phyloP scores from a whole-genome alignment of 176 grass and related monocot genomes.

The Paspalum vaginatum region DNA sequence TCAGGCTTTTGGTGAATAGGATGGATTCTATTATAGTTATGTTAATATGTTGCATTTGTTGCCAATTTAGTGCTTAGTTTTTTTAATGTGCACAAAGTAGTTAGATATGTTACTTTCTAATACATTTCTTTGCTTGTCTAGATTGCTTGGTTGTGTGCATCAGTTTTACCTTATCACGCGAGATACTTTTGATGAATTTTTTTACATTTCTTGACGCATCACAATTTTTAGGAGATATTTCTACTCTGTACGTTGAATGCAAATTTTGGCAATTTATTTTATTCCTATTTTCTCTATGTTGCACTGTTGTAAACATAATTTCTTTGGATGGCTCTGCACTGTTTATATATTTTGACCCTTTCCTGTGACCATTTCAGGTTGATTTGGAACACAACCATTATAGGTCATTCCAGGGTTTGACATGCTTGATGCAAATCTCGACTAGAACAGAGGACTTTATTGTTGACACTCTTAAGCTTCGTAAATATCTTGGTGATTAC shows the following conservation, averaged over 20 bases:
- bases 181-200: slow-evolving; percentile 3
- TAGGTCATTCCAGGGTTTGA: slow-evolving; percentile 90
- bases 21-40: slow-evolving; percentile 20
- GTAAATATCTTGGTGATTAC: slow-evolving; percentile 74
- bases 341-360: slow-evolving; percentile 29
- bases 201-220: slow-evolving; percentile 11
- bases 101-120: not conserved
- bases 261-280: not conserved
- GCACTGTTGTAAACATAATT: not conserved
- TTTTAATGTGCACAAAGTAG: slow-evolving; percentile 15
- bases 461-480: slow-evolving; percentile 91
- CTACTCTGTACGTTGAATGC: not conserved
- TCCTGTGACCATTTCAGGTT: slow-evolving; percentile 54
- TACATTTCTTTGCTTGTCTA: not conserved
- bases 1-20: not conserved
- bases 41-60: not conserved
- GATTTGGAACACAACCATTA: slow-evolving; percentile 99
- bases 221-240: slow-evolving; percentile 13
- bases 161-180: slow-evolving; percentile 4
- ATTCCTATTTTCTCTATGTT: slow-evolving; percentile 24
- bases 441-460: slow-evolving; percentile 95
- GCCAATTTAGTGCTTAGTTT: not conserved
- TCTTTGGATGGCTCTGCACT: not conserved
- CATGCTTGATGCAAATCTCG: slow-evolving; percentile 98
- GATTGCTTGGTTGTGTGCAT: slow-evolving; percentile 9